These are phyloP conservation scores for Yarrowia sp. DNA, from an alignment of 805 yeast species.

Conservation along the genomic window DNA sequence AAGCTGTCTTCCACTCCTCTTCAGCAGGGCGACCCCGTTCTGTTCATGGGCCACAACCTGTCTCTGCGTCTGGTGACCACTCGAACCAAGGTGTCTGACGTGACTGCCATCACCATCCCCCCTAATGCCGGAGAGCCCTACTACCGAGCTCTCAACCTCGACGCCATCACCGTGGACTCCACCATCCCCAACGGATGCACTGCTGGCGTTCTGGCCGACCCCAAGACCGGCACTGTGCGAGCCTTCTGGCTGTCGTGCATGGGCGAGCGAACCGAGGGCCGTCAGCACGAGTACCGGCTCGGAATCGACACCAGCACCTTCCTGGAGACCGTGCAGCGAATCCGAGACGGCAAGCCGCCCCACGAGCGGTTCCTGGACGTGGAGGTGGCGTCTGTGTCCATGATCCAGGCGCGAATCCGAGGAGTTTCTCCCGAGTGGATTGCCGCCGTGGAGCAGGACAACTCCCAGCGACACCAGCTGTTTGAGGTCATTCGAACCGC, in stretches of 20 bases:
- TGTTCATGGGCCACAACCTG: conserved; percentile 82
- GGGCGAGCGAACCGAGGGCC: conserved; percentile 70
- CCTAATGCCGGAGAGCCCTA: conserved; percentile 73
- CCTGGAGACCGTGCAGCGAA: conserved; percentile 59
- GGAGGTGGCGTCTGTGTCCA: conserved; percentile 71
- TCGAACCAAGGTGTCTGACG: conserved; percentile 77
- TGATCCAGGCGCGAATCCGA: conserved; percentile 78
- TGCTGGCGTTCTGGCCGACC: conserved; percentile 78
- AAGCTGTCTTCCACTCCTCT: conserved; percentile 62
- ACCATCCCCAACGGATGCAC: conserved; percentile 74
- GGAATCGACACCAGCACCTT: conserved; percentile 80
- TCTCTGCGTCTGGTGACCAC: conserved; percentile 73
- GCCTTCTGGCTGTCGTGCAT: conserved; percentile 86
- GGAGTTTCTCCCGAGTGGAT: conserved; percentile 93
- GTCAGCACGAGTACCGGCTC: conserved; percentile 70
- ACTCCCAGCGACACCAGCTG: conserved; percentile 73
- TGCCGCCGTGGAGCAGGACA: conserved; percentile 64
- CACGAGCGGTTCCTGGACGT: conserved; percentile 73
- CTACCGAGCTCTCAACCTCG: conserved; percentile 84
- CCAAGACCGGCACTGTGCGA: conserved; percentile 73
- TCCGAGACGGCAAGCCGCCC: conserved; percentile 60
- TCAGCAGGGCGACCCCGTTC: conserved; percentile 74
- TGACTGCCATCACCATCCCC: conserved; percentile 76
- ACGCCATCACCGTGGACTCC: conserved; percentile 77
- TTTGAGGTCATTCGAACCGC: conserved; percentile 74